Evolutionary conservation across 805 yeast genomes (phyloP).

Genomic region (Starmerella kuoi): DNA sequence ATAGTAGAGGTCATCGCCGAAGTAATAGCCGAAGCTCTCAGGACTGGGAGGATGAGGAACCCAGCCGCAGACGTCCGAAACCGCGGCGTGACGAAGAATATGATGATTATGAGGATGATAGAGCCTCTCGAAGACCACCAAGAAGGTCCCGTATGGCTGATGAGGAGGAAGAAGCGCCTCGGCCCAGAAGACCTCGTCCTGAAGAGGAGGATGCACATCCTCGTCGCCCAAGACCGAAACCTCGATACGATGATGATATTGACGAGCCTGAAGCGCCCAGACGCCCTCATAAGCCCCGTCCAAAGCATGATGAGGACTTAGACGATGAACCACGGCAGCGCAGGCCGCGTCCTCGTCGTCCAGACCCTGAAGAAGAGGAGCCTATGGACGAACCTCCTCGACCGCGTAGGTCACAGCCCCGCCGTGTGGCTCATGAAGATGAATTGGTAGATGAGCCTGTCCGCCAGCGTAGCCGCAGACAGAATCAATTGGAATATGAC

Average conservation of each 20-base stretch:
- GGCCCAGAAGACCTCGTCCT: too few relatives aligned
- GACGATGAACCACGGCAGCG: too few relatives aligned
- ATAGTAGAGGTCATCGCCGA: background rate
- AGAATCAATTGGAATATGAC: too few relatives aligned
- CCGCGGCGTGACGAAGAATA: background rate
- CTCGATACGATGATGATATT: slow-evolving; percentile 1
- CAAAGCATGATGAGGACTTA: background rate
- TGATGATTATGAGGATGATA: background rate
- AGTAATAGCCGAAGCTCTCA: background rate
- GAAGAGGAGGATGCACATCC: too few relatives aligned
- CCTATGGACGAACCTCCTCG: too few relatives aligned
- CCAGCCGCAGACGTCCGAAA: background rate
- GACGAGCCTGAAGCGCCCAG: slow-evolving; percentile 2
- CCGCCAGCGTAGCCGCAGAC: too few relatives aligned
- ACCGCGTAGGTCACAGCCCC: too few relatives aligned
- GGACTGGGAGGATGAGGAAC: slow-evolving; percentile 2
- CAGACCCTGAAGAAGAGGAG: too few relatives aligned
- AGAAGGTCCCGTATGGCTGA: background rate
- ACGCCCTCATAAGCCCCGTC: slow-evolving; percentile 1
- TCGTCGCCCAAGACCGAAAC: too few relatives aligned
- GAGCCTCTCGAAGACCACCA: background rate
- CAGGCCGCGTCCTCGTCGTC: too few relatives aligned
- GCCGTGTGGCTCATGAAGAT: too few relatives aligned
- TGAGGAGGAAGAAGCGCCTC: background rate
- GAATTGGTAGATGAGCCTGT: too few relatives aligned